These are phyloP conservation scores for Rhodotorula glutinis DNA, from an alignment of 1,284 basidiomycete species.

Conservation along the genomic window DNA sequence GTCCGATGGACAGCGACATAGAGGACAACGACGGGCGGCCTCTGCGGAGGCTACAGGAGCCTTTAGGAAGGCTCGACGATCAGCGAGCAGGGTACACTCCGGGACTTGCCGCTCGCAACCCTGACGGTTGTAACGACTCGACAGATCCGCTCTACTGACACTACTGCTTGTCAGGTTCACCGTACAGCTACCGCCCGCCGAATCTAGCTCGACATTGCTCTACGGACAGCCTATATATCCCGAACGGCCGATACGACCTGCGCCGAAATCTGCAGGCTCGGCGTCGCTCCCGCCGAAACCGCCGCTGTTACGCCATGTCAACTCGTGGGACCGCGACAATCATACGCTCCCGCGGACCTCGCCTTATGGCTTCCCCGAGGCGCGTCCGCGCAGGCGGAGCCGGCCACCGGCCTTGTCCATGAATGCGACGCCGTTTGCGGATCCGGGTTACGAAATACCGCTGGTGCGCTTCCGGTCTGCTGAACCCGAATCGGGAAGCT, in stretches of 20 bases:
- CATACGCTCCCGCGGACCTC: not conserved
- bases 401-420: too few relatives aligned
- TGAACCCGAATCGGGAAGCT: too few relatives aligned
- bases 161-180: constrained; percentile 3
- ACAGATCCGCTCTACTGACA: not conserved
- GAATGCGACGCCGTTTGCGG: too few relatives aligned
- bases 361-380: not conserved
- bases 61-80: not conserved
- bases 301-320: not conserved
- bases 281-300: constrained; percentile 11
- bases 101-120: not conserved
- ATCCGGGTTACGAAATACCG: too few relatives aligned
- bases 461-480: too few relatives aligned
- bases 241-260: not conserved
- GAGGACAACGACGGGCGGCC: not conserved
- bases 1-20: not conserved
- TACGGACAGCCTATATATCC: not conserved
- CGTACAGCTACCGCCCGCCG: not conserved
- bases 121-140: not conserved
- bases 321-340: constrained; percentile 2
- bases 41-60: not conserved
- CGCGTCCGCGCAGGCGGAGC: not conserved
- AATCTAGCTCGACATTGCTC: not conserved
- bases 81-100: constrained; percentile 8
- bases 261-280: constrained; percentile 17